Evolutionary conservation across 345 rosid genomes (phyloP).

Genomic region (Populus ilicifolia): DNA sequence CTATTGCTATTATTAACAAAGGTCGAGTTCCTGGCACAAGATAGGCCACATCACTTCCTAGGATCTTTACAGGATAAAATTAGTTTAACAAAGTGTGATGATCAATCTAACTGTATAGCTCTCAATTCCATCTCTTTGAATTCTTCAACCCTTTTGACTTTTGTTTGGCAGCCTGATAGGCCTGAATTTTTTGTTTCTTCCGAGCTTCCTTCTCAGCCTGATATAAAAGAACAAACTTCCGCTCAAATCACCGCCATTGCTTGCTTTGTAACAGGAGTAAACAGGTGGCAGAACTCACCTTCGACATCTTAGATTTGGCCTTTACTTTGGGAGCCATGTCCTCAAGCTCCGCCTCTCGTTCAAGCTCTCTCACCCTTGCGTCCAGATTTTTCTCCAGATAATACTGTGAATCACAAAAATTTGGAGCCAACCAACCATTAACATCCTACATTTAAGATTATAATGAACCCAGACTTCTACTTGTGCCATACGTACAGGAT

Average conservation of each 20-base stretch:
- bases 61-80: constrained; percentile 18
- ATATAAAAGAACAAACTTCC: background rate
- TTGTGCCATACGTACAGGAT: background rate
- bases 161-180: constrained; percentile 85
- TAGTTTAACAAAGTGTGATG: background rate
- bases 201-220: constrained; percentile 95
- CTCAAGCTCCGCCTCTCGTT: constrained; percentile 77
- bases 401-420: constrained; percentile 49
- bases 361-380: constrained; percentile 67
- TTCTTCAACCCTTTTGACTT: constrained; percentile 78
- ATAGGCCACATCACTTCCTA: background rate
- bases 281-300: constrained; percentile 30
- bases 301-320: constrained; percentile 97
- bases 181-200: constrained; percentile 87
- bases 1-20: constrained; percentile 23
- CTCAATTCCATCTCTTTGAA: constrained; percentile 94
- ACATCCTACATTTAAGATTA: background rate
- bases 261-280: background rate
- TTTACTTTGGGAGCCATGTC: constrained; percentile 90
- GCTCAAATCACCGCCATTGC: background rate
- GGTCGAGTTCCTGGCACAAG: background rate
- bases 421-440: background rate
- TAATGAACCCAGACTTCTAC: background rate
- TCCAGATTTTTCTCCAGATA: constrained; percentile 93
- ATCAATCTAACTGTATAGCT: background rate